Conservation (phyloP, 495 filamentous ascomycete genomes). For the Daldinia grandis region DNA sequence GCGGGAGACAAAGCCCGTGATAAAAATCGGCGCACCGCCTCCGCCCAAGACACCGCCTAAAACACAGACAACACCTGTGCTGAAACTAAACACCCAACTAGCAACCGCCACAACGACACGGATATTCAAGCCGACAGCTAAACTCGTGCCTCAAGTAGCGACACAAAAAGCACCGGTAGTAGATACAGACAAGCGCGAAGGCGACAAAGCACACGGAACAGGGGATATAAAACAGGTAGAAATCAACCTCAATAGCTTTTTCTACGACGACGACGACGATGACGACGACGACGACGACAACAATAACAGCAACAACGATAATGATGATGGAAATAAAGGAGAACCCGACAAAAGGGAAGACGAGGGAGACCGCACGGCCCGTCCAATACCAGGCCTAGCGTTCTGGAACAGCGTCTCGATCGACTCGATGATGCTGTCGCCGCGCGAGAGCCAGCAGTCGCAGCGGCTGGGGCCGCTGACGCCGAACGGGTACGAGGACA, state of each 20-base stretch:
- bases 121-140: slow-evolving; percentile 38
- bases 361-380: slow-evolving; percentile 52
- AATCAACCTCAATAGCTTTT: slow-evolving; percentile 22
- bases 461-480: slow-evolving; percentile 53
- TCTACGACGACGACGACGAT: neutral
- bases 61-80: slow-evolving; percentile 38
- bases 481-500: slow-evolving; percentile 63
- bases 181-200: no score
- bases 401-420: slow-evolving; percentile 47
- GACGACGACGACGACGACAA: neutral
- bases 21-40: slow-evolving; percentile 42
- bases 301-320: neutral
- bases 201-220: neutral
- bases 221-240: neutral
- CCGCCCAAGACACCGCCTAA: slow-evolving; percentile 29
- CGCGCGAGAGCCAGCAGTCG: slow-evolving; percentile 26
- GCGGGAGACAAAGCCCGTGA: slow-evolving; percentile 36
- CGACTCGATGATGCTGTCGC: slow-evolving; percentile 47
- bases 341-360: neutral
- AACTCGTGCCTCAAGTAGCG: slow-evolving; percentile 1
- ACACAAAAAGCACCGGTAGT: no score
- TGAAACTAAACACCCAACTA: slow-evolving; percentile 55
- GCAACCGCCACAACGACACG: slow-evolving; percentile 26
- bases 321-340: neutral
- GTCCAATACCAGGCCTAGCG: slow-evolving; percentile 41